Base-by-base conservation (phyloP, 2,329 filamentous ascomycete species). In the Clonostachys solani region DNA sequence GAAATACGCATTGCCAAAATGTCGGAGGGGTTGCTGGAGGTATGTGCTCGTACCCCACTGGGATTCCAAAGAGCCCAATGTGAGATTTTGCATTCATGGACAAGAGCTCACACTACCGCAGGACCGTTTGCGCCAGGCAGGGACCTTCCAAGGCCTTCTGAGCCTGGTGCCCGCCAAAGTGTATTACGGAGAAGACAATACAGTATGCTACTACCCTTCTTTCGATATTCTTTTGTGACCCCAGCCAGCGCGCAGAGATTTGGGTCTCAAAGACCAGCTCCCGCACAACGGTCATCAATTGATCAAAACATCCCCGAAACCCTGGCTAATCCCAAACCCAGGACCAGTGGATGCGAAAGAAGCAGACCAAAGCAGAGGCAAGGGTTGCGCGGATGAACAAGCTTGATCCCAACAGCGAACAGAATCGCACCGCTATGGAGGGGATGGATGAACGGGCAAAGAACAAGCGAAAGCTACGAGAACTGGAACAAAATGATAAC, bases 261-360 rank as follows among this genome's bases (percentile, higher is more conserved):
- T 42, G n/a, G 19, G n/a, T 42, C 19, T 15, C 19, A 15, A 41
- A 23, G 12, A 42, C 19, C 17, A 18, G 16, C 19, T 29, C 15
- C 3, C 18, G 16, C 13, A 8, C 16, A 16, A 19, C 17, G 16
- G 6, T 42, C 40, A 42, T 15, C 40, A 40, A 47, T 40, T 4
- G 9, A 36, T 23, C 44, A 49, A 19, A 33, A 1, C 15, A 9
- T 42, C 17, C 42, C 12, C 23, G 42, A n/a, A 35, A 48, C 44
- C 43, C 56, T 60, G 52, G 60, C 42, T 35, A 16, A 15, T 9
- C 38, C 34, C 34, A 42, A 46, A 44, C 55, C 52, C 60, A 95
- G 90, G 87, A 94, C 59, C 90, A 96, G 84, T 95, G 91, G 90
- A 64, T 84, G 65, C 86, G 86, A 62, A 95, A 94, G 72, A 97